Evolutionary conservation across 108 stramenopile species (phyloP), one percentile per base, ranked within the genome.

Genomic region (Pseudonitzschia delicatissima): DNA sequence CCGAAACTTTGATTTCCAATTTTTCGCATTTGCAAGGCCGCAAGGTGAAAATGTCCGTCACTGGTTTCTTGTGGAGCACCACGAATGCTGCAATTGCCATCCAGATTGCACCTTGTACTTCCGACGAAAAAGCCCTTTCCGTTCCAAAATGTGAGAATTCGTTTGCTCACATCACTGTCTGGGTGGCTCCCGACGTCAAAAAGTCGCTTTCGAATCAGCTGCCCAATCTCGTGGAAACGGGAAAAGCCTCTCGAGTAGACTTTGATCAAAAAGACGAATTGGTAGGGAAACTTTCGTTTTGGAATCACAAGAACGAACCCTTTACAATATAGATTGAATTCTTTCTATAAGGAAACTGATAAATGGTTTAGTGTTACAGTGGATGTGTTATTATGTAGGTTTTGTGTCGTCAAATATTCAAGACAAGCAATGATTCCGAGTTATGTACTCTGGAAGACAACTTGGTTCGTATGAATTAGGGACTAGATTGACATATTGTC

Each of bases 101-200:
- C 2, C 48, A 58, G 5, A 42, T 93, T 36, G 63, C 53, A 27
- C n/a, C 31, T 4, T 55, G 12, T 5, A 64, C 42, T 18, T 57
- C 66, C 7, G 42, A n/a, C 15, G 51, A 62, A 11, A 69, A 48
- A 13, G 28, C 32, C 0, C 5, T 34, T 33, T 12, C 50, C 8
- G 36, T 88, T 15, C 87, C 87, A 4, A 29, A 50, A 20, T 71
- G 71, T 4, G 40, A 60, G 13, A 93, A 93, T 67, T n/a, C 71
- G 3, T 93, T 87, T 57, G 60, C 74, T 21, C 92, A 93, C 66
- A 68, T 93, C 12, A 93, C 92, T 45, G 53, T 93, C 13, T 93
- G 89, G 89, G 66, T 66, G 65, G 82, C 63, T 15, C 52, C 70
- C 28, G 74, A 62, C 39, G 66, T 64, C 2, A 34, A 59, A 33